Base-by-base conservation (phyloP, 805 yeast species). In the Torulaspora delbrueckii region DNA sequence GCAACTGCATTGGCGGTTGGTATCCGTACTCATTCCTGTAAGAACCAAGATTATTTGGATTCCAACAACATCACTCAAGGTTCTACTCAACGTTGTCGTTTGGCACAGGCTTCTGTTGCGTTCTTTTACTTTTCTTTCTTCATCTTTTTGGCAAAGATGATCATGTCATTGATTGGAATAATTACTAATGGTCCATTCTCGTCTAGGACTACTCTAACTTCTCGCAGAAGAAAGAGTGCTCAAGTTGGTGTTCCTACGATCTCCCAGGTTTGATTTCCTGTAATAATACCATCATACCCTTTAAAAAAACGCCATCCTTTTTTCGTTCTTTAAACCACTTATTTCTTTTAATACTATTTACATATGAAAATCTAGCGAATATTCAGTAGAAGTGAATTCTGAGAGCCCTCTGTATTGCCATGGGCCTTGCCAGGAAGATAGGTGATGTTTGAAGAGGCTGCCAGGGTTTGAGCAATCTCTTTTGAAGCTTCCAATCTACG, bases 401-500 rank as follows among this genome's bases (percentile, higher is more conserved):
- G 70, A 57, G 52, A 68, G 33, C 52, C 63, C 26, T 67, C 68
- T 32, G 51, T 47, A 28, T 63, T 67, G 41, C 65, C 59, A 27
- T 74, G 73, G 40, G 75, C 69, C 25, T 57, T 39, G 47, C 75
- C 62, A 49, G 99, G 99, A 63, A 91, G 77, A 67, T 91, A 91
- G 8, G 96, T 85, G 44, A 91, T 84, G 64, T 90, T 91, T 10
- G 87, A 78, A 41, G 96, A 84, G 47, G 73, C 68, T 19, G 96
- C 87, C 63, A 93, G 75, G 10, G 96, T 88, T 46, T 75, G 72
- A 8, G 99, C 99, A 67, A 93, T 93, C 53, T 90, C 97, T 72
- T 87, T 89, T 27, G 96, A 86, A 1, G 99, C 97, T 66, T 93
- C 99, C 56, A 93, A 80, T 72, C 98, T 80, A 76, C 99, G 81